These are phyloP conservation scores for Mycena olivaceomarginata DNA, from an alignment of 768 basidiomycete genomes.

Conservation along the genomic window DNA sequence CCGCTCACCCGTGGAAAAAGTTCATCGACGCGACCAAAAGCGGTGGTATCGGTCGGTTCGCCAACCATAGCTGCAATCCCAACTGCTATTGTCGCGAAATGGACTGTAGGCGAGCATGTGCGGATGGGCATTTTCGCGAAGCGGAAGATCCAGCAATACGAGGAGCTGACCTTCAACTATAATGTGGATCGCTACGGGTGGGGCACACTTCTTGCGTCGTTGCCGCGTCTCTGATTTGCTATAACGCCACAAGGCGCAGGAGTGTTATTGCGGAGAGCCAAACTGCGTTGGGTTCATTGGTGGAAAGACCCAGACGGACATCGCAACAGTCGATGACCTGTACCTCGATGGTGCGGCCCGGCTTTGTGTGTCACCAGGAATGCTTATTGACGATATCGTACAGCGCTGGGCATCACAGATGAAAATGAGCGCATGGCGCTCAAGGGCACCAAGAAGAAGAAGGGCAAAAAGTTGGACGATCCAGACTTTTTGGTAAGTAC, in stretches of 20 bases:
- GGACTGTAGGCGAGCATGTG: slow-evolving; percentile 92
- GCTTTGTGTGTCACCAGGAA: slow-evolving; percentile 1
- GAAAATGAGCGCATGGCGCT: slow-evolving; percentile 89
- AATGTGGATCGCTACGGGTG: slow-evolving; percentile 99
- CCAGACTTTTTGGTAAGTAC: slow-evolving; percentile 86
- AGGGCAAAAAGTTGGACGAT: slow-evolving; percentile 94
- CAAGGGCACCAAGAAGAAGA: slow-evolving; percentile 96
- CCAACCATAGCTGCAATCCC: slow-evolving; percentile 98
- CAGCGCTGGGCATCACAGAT: slow-evolving; percentile 95
- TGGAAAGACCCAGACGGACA: slow-evolving; percentile 98
- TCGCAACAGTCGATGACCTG: slow-evolving; percentile 95
- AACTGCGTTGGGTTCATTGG: slow-evolving; percentile 98
- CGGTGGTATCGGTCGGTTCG: slow-evolving; percentile 97
- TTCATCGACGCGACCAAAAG: slow-evolving; percentile 99
- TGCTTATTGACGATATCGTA: slow-evolving; percentile 1
- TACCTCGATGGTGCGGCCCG: slow-evolving; percentile 87
- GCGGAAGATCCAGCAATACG: slow-evolving; percentile 82
- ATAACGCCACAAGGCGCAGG: slow-evolving; percentile 92
- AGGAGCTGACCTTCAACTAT: slow-evolving; percentile 99
- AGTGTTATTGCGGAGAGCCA: slow-evolving; percentile 95
- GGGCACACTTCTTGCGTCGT: slow-evolving; percentile 49
- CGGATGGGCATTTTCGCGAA: slow-evolving; percentile 99
- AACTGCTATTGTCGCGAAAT: slow-evolving; percentile 98
- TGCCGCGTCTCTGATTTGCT: not conserved
- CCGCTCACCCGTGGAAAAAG: slow-evolving; percentile 60